Evolutionary conservation across 306 rosid species (phyloP), one percentile per base, ranked within the genome.

Genomic region (Sindora glabra): DNA sequence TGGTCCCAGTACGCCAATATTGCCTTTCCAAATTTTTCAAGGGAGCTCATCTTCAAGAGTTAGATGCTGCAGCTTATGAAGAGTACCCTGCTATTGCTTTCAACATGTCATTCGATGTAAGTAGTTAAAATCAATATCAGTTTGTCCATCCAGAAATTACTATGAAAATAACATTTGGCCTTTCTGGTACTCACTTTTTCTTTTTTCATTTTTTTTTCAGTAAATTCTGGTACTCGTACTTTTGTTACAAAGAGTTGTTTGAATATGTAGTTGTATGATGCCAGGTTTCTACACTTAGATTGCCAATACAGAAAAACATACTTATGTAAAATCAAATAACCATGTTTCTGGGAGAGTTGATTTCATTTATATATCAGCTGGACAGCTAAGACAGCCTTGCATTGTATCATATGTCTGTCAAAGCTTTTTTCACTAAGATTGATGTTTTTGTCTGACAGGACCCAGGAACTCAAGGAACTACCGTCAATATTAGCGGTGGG

Each of bases 1-100:
- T 90, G n/a, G 95, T 90, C 61, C 97, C 97, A 1, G 94, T 85
- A 22, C 76, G 97, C 6, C 96, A 87, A 56, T 90, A 87, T 79
- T 56, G 75, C 44, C 97, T 90, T 66, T 86, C 97, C 0, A 88
- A 56, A 79, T 83, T 90, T 68, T 90, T 90, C 81, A 87, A 87
- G 74, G 75, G 73, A 30, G 89, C 68, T 29, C 97, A 90, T 79
- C 97, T 90, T 74, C 90, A 87, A 70, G 97, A 87, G 71, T 60
- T 90, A 81, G 97, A 90, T 33, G 87, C 96, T 41, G 94, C 97
- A 37, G 83, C 81, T 64, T 90, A 87, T 6, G 97, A 90, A 74
- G 96, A 90, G 33, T 79, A 87, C 44, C 86, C 95, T 34, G 86
- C 95, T 21, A 51, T 87, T 72, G 63, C 89, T 77, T 87, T 73